Evolutionary conservation across 192 early-diverging fungal species (phyloP), one percentile per base, ranked within the genome.

Genomic region (Mortierella hygrophila): DNA sequence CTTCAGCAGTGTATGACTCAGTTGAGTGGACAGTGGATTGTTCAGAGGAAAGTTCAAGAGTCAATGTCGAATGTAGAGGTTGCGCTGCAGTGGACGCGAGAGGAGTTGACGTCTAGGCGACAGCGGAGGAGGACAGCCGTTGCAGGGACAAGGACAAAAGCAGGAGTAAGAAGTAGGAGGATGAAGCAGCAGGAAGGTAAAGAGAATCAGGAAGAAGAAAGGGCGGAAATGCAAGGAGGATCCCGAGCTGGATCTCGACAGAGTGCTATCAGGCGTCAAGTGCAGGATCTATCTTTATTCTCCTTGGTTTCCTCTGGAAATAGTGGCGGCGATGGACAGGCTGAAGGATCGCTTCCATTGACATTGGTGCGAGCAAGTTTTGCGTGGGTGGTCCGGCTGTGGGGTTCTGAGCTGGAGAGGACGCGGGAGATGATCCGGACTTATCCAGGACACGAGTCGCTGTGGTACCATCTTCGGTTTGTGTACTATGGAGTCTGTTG

Each of bases 381-480:
- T 35, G 47, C 75, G 2, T 86, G 84, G 84, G 81, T 85, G 20
- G 72, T 80, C 4, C 15, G 60, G n/a, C 68, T 89, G 9, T 87
- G 88, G 88, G 37, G 74, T 4, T 65, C 70, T 10, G 88, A 89
- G 65, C 38, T 89, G 60, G 52, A 72, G 54, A 69, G 85, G n/a
- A 80, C 42, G 9, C 75, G 79, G 40, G 60, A 52, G 23, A 46
- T 90, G 20, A 84, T 91, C 20, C 29, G 49, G 46, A 75, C 68
- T 65, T 92, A 90, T 38, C 90, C 90, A 29, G 90, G 90, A 40
- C 90, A 92, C 63, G 91, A 92, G 72, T 77, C 90, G 2, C 63
- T 91, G 29, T 92, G 91, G 91, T 90, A 82, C 40, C 90, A 92
- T 83, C 78, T 89, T 32, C 88, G 91, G 38, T 90, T 88, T 68